Evolutionary conservation across 257 asterid genomes (phyloP).

Genomic region (Solanum medicagineum): DNA sequence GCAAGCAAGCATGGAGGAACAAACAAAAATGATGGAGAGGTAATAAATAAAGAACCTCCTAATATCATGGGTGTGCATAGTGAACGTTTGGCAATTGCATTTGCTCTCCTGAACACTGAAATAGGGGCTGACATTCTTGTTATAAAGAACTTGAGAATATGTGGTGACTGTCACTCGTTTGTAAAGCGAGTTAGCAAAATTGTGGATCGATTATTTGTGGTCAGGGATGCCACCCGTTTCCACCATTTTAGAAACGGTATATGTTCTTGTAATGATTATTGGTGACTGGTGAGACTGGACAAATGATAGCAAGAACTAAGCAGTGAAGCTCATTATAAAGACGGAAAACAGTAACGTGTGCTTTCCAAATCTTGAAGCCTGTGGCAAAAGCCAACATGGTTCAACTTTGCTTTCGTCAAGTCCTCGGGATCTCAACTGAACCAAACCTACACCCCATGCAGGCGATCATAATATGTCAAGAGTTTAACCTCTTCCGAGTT

Average conservation of each 20-base stretch:
- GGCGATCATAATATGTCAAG: not conserved
- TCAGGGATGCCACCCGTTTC: slow-evolving; percentile 87
- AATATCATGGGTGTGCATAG: slow-evolving; percentile 42
- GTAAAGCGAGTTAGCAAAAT: slow-evolving; percentile 47
- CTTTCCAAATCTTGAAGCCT: not conserved
- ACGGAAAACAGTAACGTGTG: not conserved
- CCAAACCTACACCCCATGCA: not conserved
- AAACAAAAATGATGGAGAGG: not conserved
- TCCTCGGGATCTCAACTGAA: not conserved
- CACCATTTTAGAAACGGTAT: slow-evolving; percentile 67
- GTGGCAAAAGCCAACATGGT: not conserved
- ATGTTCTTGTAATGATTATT: slow-evolving; percentile 89
- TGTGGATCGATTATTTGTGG: slow-evolving; percentile 39
- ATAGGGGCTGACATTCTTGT: slow-evolving; percentile 43
- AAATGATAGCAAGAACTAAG: not conserved
- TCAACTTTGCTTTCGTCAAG: not conserved
- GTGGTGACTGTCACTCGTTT: slow-evolving; percentile 70
- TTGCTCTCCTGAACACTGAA: slow-evolving; percentile 41
- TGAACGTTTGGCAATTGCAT: slow-evolving; percentile 79
- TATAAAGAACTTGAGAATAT: slow-evolving; percentile 77
- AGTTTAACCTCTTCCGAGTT: not conserved
- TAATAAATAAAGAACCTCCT: slow-evolving; percentile 4
- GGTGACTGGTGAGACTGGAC: slow-evolving; percentile 23
- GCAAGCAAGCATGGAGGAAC: not conserved
- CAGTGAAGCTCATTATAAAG: not conserved